Evolutionary conservation across 2,329 filamentous ascomycete genomes (phyloP), one percentile per base, ranked within the genome.

Genomic region (Xylariales sp.): DNA sequence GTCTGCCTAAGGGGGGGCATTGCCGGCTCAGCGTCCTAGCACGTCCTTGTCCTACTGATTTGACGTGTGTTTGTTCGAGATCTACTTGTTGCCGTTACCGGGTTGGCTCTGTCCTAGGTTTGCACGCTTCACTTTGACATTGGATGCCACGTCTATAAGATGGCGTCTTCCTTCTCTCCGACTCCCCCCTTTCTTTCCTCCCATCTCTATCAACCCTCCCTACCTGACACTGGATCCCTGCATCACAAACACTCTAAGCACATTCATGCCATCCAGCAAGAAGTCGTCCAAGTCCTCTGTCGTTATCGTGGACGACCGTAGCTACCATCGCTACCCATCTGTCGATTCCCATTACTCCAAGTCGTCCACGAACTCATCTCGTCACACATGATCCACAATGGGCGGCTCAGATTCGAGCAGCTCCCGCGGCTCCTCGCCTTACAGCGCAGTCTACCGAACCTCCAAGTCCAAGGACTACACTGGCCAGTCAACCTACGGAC

Each of bases 221-320:
- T 5, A 37, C 20, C 22, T 19, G 8, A 14, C 11, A 27, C 18
- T 19, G 20, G 16, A 8, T 7, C 15, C 33, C 6, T 21, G 12
- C 20, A 20, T 20, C 27, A 31, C 18, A 36, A 21, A 15, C 9
- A 8, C 12, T 20, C 19, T 15, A 14, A n/a, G n/a, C 20, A n/a
- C 9, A 11, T 37, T 25, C 15, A 18, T 42, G 16, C 11, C 28
- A 32, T 38, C 34, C n/a, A 18, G 15, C 36, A 21, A 35, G 9
- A 40, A 40, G 18, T 44, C 42, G 8, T 40, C 42, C n/a, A 44
- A 40, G 21, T 22, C 42, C 10, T 19, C 9, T 16, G 35, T 35
- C 27, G 18, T 40, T 18, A 31, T 44, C 24, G 18, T 35, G 16
- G 18, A 44, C 36, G 42, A 44, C 10, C 29, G 19, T 18, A 18